phyloP scores from a whole-genome alignment of 2,329 filamentous ascomycete genomes.

The Domatiomyces globalis region DNA sequence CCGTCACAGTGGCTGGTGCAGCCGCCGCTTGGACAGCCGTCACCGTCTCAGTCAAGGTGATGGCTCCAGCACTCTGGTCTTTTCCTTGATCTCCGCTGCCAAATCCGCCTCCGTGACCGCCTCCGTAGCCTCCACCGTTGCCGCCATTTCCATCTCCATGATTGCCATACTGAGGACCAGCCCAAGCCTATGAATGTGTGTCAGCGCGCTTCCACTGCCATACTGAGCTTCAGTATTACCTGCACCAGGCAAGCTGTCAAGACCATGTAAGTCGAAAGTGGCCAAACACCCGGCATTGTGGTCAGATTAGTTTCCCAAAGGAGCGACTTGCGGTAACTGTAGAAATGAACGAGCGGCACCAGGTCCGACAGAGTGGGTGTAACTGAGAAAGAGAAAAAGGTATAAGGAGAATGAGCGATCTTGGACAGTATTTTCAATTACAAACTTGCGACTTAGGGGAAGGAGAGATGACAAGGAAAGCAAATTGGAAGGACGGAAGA shows the following conservation, averaged over 20 bases:
- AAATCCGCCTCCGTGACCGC: neutral
- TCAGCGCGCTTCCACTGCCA: neutral
- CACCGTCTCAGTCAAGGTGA: neutral
- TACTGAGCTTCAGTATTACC: constrained; percentile 5
- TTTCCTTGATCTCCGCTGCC: neutral
- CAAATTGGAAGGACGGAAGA: neutral
- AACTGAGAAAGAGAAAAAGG: neutral
- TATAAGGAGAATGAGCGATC: neutral
- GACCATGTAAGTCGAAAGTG: constrained; percentile 11
- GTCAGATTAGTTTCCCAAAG: constrained; percentile 2
- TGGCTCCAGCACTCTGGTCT: neutral
- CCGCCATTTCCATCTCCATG: constrained; percentile 1
- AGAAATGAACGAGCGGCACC: neutral
- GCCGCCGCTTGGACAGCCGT: neutral
- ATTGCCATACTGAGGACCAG: neutral
- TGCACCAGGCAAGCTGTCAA: constrained; percentile 19
- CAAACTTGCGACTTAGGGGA: neutral
- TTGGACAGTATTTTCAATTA: neutral
- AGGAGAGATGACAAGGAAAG: neutral
- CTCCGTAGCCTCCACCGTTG: neutral
- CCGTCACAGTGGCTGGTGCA: neutral
- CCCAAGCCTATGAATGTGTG: neutral
- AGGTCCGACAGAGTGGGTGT: neutral
- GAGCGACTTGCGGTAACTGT: neutral
- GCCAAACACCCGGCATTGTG: constrained; percentile 15